Base-by-base conservation (phyloP, 1,284 basidiomycete species). In the Trichosporon ovoides region DNA sequence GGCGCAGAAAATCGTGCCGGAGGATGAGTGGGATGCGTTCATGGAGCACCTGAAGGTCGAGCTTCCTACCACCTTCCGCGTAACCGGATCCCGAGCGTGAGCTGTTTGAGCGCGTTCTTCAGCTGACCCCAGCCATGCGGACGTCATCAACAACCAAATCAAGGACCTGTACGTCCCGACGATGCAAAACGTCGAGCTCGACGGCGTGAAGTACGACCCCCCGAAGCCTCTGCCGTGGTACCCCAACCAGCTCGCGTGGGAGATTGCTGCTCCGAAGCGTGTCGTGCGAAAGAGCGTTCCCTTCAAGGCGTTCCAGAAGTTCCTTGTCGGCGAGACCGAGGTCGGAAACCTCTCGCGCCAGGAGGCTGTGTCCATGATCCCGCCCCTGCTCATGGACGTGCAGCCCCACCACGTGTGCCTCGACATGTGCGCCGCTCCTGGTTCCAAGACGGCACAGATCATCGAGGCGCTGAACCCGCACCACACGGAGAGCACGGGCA, bases 391-490 rank as follows among this genome's bases (percentile, higher is more conserved):
- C 68, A 83, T 99, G 52, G 89, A 95, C 62, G 91, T 98, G n/a
- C 82, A 91, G 70, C 89, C 93, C 0, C 87, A 94, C 73, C 93
- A 97, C 71, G 63, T 52, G 87, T 90, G 92, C 37, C 85, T 98
- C 67, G 95, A 99, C 78, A 92, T 97, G 89, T 99, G 95, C 73
- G 96, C 96, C n/a, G 95, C 96, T 1, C 96, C 96, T 1, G 96
- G 96, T 13, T 96, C 92, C 33, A 98, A 99, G 69, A 75, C 75
- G 10, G 70, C 75, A 11, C 74, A 78, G 63, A 77, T 76, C 63
- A 75, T 76, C 61, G 76, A 78, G 64, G 74, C 76, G 11, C 69
- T 78, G 53, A 78, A 77, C 67, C 76, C 75, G 16, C 71, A 77
- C 55, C 66, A 75, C 61, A 69, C 68, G 28, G 59, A 60, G 43